phyloP scores from a whole-genome alignment of 371 early-diverging fungal species.

The Lichtheimia ramosa region DNA sequence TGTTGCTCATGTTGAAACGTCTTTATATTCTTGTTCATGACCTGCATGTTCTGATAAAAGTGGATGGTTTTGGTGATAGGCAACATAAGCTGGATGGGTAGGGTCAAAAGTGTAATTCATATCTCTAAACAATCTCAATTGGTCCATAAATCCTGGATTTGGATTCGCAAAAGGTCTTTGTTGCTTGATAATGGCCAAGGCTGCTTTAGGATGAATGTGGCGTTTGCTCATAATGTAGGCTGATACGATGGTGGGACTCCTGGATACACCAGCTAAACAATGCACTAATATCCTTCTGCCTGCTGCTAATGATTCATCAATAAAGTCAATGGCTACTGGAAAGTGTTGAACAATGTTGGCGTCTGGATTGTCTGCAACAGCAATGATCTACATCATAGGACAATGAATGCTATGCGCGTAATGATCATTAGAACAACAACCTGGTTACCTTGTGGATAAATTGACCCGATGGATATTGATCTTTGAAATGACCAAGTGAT shows the following conservation, averaged over 20 bases:
- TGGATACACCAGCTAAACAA: slow-evolving; percentile 49
- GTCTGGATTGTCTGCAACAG: slow-evolving; percentile 66
- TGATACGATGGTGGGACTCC: slow-evolving; percentile 40
- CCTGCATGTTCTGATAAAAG: slow-evolving; percentile 37
- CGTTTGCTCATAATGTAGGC: slow-evolving; percentile 75
- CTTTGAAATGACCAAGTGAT: slow-evolving; percentile 49
- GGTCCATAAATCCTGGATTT: slow-evolving; percentile 73
- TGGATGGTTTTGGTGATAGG: slow-evolving; percentile 53
- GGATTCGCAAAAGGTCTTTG: slow-evolving; percentile 64
- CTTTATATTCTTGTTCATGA: slow-evolving; percentile 18
- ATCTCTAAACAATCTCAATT: slow-evolving; percentile 65
- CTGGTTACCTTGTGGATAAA: slow-evolving; percentile 51
- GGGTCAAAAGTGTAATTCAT: slow-evolving; percentile 60
- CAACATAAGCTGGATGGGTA: slow-evolving; percentile 58
- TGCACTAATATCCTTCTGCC: slow-evolving; percentile 64
- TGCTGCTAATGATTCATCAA: slow-evolving; percentile 39
- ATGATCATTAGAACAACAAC: background rate
- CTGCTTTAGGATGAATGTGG: slow-evolving; percentile 46
- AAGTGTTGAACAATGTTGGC: slow-evolving; percentile 73
- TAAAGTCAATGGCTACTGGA: slow-evolving; percentile 62
- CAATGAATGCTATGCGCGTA: background rate
- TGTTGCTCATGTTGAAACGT: too few species aligned
- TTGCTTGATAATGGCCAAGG: slow-evolving; percentile 52
- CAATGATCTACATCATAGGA: slow-evolving; percentile 32
- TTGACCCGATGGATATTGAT: slow-evolving; percentile 23